These are phyloP conservation scores for Lasiosphaeriaceae sp. DNA, from an alignment of 495 filamentous ascomycete genomes.

Conservation along the genomic window DNA sequence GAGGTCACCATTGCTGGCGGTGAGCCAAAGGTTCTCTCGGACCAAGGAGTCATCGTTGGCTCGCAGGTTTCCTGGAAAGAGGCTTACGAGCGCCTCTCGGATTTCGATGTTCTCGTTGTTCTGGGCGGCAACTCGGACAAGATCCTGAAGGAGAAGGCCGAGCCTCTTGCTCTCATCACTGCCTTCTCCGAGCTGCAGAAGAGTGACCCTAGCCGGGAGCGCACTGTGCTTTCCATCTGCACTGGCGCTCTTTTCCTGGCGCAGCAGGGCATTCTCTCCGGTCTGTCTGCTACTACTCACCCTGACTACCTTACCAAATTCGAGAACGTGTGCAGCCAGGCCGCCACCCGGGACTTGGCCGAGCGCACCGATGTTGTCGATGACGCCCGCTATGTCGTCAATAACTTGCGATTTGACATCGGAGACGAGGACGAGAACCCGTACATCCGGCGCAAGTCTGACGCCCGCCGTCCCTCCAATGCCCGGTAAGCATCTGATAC, in stretches of 20 bases:
- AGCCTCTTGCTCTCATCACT: constrained; percentile 61
- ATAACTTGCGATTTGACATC: constrained; percentile 73
- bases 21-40: constrained; percentile 54
- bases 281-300: constrained; percentile 71
- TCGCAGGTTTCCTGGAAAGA: constrained; percentile 67
- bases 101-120: constrained; percentile 69
- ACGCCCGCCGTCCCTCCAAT: constrained; percentile 57
- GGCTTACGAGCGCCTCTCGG: constrained; percentile 57
- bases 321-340: constrained; percentile 65
- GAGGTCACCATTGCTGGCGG: constrained; percentile 66
- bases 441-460: constrained; percentile 64
- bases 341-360: constrained; percentile 50
- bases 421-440: constrained; percentile 72
- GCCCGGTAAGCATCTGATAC: constrained; percentile 46
- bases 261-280: constrained; percentile 64
- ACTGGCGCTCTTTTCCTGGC: constrained; percentile 72
- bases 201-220: constrained; percentile 63
- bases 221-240: constrained; percentile 71
- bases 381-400: constrained; percentile 71
- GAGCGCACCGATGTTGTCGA: constrained; percentile 71
- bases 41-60: constrained; percentile 70
- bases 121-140: constrained; percentile 56
- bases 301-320: constrained; percentile 58
- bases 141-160: constrained; percentile 53
- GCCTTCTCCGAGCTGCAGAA: constrained; percentile 65